Percentiles rank a stretch among this genome's conserved stretches.
phyloP scores from a whole-genome alignment of 257 asterid genomes.

The Capsicum chinense region DNA sequence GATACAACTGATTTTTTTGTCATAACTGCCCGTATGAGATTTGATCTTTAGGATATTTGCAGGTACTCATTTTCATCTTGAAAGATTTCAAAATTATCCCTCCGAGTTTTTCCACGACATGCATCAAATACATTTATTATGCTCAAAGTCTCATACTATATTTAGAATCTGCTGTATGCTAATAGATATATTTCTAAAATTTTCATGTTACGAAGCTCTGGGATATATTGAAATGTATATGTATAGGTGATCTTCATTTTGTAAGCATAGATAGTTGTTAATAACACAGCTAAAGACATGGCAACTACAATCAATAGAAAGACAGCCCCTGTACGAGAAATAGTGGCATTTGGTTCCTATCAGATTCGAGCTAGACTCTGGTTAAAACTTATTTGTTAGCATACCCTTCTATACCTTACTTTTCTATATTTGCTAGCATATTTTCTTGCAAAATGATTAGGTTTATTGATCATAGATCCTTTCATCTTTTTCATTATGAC shows the following conservation, averaged over 20 bases:
- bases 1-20: background rate
- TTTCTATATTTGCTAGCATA: constrained; percentile 73
- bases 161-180: background rate
- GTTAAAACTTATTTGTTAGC: constrained; percentile 76
- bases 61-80: background rate
- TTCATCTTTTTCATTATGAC: constrained; percentile 30
- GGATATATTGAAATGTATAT: constrained; percentile 2
- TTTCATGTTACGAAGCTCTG: constrained; percentile 24
- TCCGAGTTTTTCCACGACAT: background rate
- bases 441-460: constrained; percentile 84
- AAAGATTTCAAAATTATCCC: background rate
- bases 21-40: background rate
- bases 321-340: constrained; percentile 60
- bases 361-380: constrained; percentile 72
- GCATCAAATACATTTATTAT: background rate
- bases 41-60: background rate
- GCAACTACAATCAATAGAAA: constrained; percentile 37
- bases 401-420: constrained; percentile 80
- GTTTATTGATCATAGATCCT: constrained; percentile 26
- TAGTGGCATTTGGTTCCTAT: constrained; percentile 64
- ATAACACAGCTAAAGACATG: constrained; percentile 24
- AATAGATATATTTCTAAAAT: constrained; percentile 6
- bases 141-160: background rate
- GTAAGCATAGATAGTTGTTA: constrained; percentile 1
- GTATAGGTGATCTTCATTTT: constrained; percentile 21